phyloP scores from a whole-genome alignment of 768 basidiomycete species.

The Macrocybe gigantea region DNA sequence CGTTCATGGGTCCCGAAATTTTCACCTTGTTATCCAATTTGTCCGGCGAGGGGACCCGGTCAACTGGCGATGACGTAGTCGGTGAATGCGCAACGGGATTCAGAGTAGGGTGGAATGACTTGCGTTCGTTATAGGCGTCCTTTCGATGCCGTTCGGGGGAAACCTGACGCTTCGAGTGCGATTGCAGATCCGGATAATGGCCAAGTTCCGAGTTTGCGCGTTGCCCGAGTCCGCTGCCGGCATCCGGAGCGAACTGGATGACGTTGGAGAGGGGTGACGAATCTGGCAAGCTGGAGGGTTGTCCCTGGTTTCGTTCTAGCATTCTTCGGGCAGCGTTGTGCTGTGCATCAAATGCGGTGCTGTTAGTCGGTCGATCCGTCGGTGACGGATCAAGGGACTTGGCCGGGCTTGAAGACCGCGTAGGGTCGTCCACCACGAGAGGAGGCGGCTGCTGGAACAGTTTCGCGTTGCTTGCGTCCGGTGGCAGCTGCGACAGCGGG shows the following conservation, averaged over 20 bases:
- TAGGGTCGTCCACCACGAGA: conserved; percentile 25
- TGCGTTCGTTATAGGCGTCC: conserved; percentile 46
- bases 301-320: conserved; percentile 37
- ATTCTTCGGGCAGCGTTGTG: conserved; percentile 30
- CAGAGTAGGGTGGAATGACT: conserved; percentile 60
- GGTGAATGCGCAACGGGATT: conserved; percentile 45
- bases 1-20: conserved; percentile 86
- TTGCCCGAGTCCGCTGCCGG: conserved; percentile 27
- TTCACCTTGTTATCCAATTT: conserved; percentile 65
- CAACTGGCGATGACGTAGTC: conserved; percentile 32
- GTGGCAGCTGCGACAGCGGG: conserved; percentile 51
- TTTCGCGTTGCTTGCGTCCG: conserved; percentile 52
- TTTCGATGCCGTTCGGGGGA: conserved; percentile 53
- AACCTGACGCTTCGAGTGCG: conserved; percentile 35
- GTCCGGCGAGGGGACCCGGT: conserved; percentile 47
- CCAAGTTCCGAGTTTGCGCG: conserved; percentile 81
- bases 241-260: conserved; percentile 34
- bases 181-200: conserved; percentile 65
- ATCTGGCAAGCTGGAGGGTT: conserved; percentile 46
- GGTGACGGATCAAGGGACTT: conserved; percentile 47
- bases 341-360: conserved; percentile 28
- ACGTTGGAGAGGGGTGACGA: conserved; percentile 59
- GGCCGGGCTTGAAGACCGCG: conserved; percentile 47
- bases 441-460: conserved; percentile 43
- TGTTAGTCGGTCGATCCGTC: conserved; percentile 30